A percentile compares a stretch with the other conserved stretches of the same genome.
These are phyloP conservation scores for Scortechinia acanthostroma DNA, from an alignment of 2,329 filamentous ascomycete species.

Conservation along the genomic window DNA sequence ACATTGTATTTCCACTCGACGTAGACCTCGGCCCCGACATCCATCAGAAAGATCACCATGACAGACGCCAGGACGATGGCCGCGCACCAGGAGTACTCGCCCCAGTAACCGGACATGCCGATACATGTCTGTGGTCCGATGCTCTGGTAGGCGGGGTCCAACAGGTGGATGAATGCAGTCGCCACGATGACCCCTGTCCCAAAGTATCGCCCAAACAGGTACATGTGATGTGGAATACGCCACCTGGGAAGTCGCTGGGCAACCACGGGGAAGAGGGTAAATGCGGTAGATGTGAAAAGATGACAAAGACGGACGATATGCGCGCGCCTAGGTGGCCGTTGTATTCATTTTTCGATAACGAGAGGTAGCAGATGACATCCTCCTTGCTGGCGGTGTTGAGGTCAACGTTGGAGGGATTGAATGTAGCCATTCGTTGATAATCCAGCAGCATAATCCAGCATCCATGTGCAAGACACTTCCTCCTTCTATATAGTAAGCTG, in stretches of 20 bases:
- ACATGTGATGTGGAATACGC: conserved; percentile 55
- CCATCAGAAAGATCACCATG: conserved; percentile 39
- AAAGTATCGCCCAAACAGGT: conserved; percentile 68
- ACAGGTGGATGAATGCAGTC: conserved; percentile 67
- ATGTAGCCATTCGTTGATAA: conserved; percentile 9
- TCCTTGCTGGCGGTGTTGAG: conserved; percentile 28
- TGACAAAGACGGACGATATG: conserved; percentile 70
- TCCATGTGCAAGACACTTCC: no score
- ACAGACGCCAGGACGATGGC: conserved; percentile 38
- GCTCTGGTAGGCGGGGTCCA: conserved; percentile 11
- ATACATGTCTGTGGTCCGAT: conserved; percentile 27
- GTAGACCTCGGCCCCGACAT: conserved; percentile 39
- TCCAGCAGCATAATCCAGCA: no score
- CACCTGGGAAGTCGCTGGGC: conserved; percentile 48
- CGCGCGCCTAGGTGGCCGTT: conserved; percentile 54
- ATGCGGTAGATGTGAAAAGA: conserved; percentile 53
- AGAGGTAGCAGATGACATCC: conserved; percentile 40
- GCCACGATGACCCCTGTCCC: conserved; percentile 73
- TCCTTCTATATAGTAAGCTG: no score
- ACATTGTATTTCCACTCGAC: conserved; percentile 35
- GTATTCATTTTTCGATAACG: conserved; percentile 37
- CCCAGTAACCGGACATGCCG: conserved; percentile 40
- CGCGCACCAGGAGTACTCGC: conserved; percentile 39
- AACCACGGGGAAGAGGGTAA: conserved; percentile 62
- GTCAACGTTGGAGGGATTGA: conserved; percentile 32